A percentile compares a stretch with the other conserved stretches of the same genome.
Evolutionary conservation across 2,329 filamentous ascomycete species (phyloP).

Genomic region (Colletotrichum nymphaeae): DNA sequence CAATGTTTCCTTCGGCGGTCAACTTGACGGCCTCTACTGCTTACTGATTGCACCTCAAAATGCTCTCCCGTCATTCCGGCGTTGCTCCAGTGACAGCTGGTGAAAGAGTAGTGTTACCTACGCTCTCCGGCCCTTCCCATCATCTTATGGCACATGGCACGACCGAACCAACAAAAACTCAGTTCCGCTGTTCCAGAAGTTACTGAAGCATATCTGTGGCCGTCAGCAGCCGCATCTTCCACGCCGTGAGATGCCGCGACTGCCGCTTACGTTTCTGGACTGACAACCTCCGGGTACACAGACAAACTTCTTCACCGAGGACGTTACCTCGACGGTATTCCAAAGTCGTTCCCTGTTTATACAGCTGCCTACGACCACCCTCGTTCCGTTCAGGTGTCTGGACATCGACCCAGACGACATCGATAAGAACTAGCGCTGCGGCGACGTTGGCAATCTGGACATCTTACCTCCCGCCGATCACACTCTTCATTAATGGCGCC

Average conservation of each 20-base stretch:
- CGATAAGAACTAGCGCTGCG: not conserved
- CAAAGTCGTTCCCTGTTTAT: not conserved
- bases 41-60: not conserved
- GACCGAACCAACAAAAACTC: constrained; percentile 3
- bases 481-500: not conserved
- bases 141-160: not conserved
- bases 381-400: not conserved
- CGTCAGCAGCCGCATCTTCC: constrained; percentile 9
- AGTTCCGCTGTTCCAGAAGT: not conserved
- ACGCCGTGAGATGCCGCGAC: not conserved
- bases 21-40: not conserved
- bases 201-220: not conserved
- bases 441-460: not conserved
- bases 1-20: constrained; percentile 16
- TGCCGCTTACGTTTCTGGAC: not conserved
- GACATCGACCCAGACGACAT: not conserved
- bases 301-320: not conserved
- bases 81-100: constrained; percentile 8
- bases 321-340: not conserved
- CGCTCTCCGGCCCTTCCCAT: not conserved
- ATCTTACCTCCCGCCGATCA: constrained; percentile 18
- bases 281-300: constrained; percentile 20
- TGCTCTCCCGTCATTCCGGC: constrained; percentile 7
- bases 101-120: not conserved
- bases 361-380: constrained; percentile 5